A percentile compares a stretch with the other conserved stretches of the same genome.
Evolutionary conservation across 2,329 filamentous ascomycete genomes (phyloP).

Genomic region (Onygenales sp.): DNA sequence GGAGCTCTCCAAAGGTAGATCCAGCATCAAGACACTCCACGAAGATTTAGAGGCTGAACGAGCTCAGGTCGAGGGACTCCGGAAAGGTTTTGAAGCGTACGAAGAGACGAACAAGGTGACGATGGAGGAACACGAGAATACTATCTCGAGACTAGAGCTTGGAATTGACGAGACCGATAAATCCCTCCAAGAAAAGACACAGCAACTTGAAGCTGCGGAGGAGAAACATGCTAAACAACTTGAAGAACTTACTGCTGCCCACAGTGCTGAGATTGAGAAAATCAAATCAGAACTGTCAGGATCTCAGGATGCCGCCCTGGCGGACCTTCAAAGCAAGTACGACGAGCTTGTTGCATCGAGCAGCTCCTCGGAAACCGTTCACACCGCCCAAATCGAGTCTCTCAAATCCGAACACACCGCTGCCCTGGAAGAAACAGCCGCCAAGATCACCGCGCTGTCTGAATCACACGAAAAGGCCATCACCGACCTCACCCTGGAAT

Average conservation of each 20-base stretch:
- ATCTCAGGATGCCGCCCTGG: constrained; percentile 9
- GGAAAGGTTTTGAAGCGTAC: constrained; percentile 26
- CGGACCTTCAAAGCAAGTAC: constrained; percentile 11
- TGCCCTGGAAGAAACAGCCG: constrained; percentile 18
- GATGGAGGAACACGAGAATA: constrained; percentile 24
- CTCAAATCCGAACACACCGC: constrained; percentile 11
- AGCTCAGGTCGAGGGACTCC: constrained; percentile 25
- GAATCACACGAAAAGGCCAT: constrained; percentile 18
- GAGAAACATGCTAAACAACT: constrained; percentile 26
- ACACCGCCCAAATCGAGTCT: constrained; percentile 8
- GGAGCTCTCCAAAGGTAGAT: constrained; percentile 9
- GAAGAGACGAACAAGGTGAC: constrained; percentile 30
- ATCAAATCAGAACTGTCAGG: constrained; percentile 16
- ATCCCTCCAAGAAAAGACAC: constrained; percentile 25
- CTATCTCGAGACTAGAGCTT: constrained; percentile 24
- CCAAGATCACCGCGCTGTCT: constrained; percentile 21
- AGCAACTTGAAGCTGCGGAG: constrained; percentile 19
- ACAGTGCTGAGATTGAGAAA: constrained; percentile 27
- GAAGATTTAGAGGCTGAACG: constrained; percentile 13
- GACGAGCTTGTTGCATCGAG: constrained; percentile 9
- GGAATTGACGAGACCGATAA: constrained; percentile 24
- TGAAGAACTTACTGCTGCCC: constrained; percentile 24
- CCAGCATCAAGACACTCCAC: constrained; percentile 7
- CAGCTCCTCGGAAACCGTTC: constrained; percentile 2
- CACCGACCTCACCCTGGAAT: constrained; percentile 25